Percentiles rank a stretch among this genome's conserved stretches.
phyloP scores from a whole-genome alignment of 2,329 filamentous ascomycete genomes.

The Trichoderma harzianum region DNA sequence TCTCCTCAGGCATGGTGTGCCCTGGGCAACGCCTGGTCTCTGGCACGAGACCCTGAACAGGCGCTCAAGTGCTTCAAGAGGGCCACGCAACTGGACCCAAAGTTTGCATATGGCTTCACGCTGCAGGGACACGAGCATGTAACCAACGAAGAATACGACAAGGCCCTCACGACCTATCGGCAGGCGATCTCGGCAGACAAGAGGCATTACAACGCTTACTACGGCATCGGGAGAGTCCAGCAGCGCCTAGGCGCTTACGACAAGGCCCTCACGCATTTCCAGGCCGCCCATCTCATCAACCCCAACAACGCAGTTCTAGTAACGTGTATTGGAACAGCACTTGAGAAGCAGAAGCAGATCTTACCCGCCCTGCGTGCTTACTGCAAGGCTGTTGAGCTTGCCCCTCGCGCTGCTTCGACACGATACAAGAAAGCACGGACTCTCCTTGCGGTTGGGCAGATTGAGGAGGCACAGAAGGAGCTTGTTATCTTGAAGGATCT shows the following conservation, averaged over 20 bases:
- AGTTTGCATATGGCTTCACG: slow-evolving; percentile 93
- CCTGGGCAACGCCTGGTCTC: slow-evolving; percentile 89
- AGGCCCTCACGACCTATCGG: slow-evolving; percentile 83
- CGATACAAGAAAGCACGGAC: slow-evolving; percentile 91
- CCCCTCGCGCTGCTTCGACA: slow-evolving; percentile 76
- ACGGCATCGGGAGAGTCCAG: slow-evolving; percentile 79
- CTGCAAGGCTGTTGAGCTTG: slow-evolving; percentile 74
- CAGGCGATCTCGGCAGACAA: slow-evolving; percentile 80
- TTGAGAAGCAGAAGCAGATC: slow-evolving; percentile 84
- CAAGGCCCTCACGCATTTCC: slow-evolving; percentile 87
- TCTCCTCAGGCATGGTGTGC: slow-evolving; percentile 96
- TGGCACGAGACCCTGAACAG: slow-evolving; percentile 89
- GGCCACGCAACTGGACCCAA: slow-evolving; percentile 83
- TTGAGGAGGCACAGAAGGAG: slow-evolving; percentile 73
- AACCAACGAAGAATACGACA: slow-evolving; percentile 94
- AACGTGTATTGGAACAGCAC: slow-evolving; percentile 84
- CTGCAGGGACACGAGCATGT: slow-evolving; percentile 95
- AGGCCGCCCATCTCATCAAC: slow-evolving; percentile 83
- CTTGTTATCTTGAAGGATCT: slow-evolving; percentile 85
- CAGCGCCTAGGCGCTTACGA: slow-evolving; percentile 89
- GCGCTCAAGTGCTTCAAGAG: slow-evolving; percentile 92
- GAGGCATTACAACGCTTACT: slow-evolving; percentile 98
- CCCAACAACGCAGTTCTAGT: slow-evolving; percentile 90
- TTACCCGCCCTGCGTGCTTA: slow-evolving; percentile 78
- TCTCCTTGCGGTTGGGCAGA: slow-evolving; percentile 69